phyloP scores from a whole-genome alignment of 208 protist species.

The Crithidia brevicula region DNA sequence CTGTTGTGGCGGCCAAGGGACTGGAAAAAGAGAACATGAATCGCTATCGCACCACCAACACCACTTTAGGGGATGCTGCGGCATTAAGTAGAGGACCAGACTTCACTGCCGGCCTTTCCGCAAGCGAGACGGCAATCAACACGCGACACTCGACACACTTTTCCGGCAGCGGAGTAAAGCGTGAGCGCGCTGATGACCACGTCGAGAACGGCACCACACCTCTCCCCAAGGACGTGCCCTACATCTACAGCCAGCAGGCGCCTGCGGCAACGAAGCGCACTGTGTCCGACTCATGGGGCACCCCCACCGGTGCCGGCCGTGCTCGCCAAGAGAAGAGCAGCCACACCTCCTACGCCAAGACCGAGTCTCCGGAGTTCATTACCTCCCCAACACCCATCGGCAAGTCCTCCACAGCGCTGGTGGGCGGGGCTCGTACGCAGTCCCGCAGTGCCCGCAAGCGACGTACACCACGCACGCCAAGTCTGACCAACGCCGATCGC shows the following conservation, averaged over 20 bases:
- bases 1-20: slow-evolving; percentile 28
- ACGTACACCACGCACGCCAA: slow-evolving; percentile 76
- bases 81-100: no score
- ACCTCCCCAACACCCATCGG: slow-evolving; percentile 13
- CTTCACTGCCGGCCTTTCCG: no score
- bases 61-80: not conserved
- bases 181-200: slow-evolving; percentile 30
- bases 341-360: not conserved
- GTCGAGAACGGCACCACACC: not conserved
- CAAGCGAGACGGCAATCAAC: slow-evolving; percentile 9
- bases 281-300: slow-evolving; percentile 4
- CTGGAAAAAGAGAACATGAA: slow-evolving; percentile 34
- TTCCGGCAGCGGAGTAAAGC: slow-evolving; percentile 35
- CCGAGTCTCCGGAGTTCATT: slow-evolving; percentile 32
- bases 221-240: not conserved
- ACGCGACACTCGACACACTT: not conserved
- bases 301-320: not conserved
- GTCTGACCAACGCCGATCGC: slow-evolving; percentile 68
- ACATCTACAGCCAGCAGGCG: not conserved
- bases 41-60: no score
- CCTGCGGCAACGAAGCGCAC: slow-evolving; percentile 5
- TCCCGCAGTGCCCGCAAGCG: slow-evolving; percentile 39
- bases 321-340: not conserved
- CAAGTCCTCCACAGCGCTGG: slow-evolving; percentile 31
- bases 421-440: slow-evolving; percentile 20